Conservation (phyloP, 352 stramenopile species). For the Phytophthora ramorum region DNA sequence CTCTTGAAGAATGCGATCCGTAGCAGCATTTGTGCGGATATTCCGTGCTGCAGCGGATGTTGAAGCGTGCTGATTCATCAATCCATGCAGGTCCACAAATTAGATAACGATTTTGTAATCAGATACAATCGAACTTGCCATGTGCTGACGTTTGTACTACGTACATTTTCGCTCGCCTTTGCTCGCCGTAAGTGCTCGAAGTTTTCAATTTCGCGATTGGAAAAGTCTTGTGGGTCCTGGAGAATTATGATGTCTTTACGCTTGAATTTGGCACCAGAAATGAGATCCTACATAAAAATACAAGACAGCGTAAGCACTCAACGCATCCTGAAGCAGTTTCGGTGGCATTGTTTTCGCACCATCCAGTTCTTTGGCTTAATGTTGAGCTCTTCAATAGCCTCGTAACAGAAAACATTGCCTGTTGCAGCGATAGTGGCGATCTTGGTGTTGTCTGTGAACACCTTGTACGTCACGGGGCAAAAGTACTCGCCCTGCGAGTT, state of each 20-base stretch:
- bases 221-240: conserved; percentile 94
- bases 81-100: neutral
- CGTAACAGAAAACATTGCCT: conserved; percentile 97
- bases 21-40: conserved; percentile 87
- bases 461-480: conserved; percentile 97
- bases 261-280: conserved; percentile 93
- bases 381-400: conserved; percentile 98
- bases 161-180: conserved; percentile 54
- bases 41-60: conserved; percentile 41
- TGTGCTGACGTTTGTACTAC: neutral
- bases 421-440: conserved; percentile 82
- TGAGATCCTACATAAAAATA: conserved; percentile 82
- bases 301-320: conserved; percentile 22
- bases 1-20: conserved; percentile 84
- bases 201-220: conserved; percentile 96
- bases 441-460: conserved; percentile 91
- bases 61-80: conserved; percentile 17
- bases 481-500: conserved; percentile 83
- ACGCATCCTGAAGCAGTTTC: neutral
- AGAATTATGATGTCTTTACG: conserved; percentile 95
- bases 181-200: conserved; percentile 95
- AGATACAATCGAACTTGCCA: neutral
- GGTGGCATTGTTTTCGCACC: conserved; percentile 27
- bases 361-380: conserved; percentile 98
- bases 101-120: neutral